phyloP scores from a whole-genome alignment of 2,329 filamentous ascomycete genomes.

The Fusarium brevicatenulatum region DNA sequence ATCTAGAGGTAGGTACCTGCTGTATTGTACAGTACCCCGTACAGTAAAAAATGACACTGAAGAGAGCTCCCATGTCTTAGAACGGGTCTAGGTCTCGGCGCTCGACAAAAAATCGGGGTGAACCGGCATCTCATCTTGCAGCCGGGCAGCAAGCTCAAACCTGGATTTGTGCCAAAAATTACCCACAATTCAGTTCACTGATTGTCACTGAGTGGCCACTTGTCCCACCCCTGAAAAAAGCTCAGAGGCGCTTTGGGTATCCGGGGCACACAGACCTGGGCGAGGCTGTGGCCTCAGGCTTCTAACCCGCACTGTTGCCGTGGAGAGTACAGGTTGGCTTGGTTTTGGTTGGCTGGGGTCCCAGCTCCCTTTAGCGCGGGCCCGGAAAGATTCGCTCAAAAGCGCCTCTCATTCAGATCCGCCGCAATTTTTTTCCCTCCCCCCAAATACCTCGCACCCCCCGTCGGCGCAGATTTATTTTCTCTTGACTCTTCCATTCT shows the following conservation, averaged over 20 bases:
- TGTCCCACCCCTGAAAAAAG: conserved; percentile 38
- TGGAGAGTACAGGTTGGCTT: conserved; percentile 42
- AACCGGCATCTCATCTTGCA: conserved; percentile 50
- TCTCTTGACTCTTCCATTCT: conserved; percentile 56
- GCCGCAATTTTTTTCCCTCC: conserved; percentile 61
- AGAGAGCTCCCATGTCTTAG: conserved; percentile 25
- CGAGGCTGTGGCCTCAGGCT: conserved; percentile 49
- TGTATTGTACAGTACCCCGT: conserved; percentile 31
- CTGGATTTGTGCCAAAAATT: conserved; percentile 32
- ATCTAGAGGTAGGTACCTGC: background rate
- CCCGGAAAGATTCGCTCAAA: conserved; percentile 67
- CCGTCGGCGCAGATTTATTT: conserved; percentile 59
- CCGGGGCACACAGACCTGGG: conserved; percentile 18
- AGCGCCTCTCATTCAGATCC: conserved; percentile 57
- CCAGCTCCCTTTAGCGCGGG: conserved; percentile 50
- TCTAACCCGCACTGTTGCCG: conserved; percentile 47
- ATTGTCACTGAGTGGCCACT: conserved; percentile 34
- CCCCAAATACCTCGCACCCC: conserved; percentile 55
- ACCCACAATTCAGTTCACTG: conserved; percentile 31
- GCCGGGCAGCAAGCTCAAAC: conserved; percentile 36
- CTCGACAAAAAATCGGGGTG: conserved; percentile 49
- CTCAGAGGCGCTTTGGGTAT: conserved; percentile 11
- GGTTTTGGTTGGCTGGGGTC: conserved; percentile 41
- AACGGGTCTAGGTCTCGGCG: conserved; percentile 46
- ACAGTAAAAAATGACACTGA: conserved; percentile 25